Conservation (phyloP, 202 grass and related monocot genomes). For the Panicum hallii region DNA sequence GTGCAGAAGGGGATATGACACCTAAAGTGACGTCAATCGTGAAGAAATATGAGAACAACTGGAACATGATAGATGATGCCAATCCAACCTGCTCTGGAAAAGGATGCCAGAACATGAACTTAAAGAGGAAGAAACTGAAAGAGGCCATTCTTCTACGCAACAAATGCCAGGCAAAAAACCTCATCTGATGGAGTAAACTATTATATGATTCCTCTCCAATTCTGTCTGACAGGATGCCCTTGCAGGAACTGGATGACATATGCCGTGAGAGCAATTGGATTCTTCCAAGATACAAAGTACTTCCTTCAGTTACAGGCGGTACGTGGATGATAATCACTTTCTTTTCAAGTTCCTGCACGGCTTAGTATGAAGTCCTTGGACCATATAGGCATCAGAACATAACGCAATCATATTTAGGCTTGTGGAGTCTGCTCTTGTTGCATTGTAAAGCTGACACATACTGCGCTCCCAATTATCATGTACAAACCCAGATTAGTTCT, state of each 20-base stretch:
- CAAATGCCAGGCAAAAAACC: conserved; percentile 64
- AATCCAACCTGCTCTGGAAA: conserved; percentile 32
- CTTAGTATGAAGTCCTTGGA: conserved; percentile 12
- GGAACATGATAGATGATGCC: conserved; percentile 25
- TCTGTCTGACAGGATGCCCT: conserved; percentile 11
- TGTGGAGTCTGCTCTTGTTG: neutral
- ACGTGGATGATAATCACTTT: conserved; percentile 38
- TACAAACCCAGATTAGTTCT: neutral
- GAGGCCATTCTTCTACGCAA: conserved; percentile 45
- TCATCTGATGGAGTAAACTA: conserved; percentile 8
- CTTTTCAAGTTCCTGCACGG: conserved; percentile 30
- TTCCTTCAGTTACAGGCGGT: conserved; percentile 63
- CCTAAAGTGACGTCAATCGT: conserved; percentile 50
- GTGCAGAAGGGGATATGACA: conserved; percentile 57
- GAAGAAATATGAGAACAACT: conserved; percentile 50
- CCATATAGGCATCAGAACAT: conserved; percentile 14
- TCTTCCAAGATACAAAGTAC: conserved; percentile 70
- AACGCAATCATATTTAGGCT: neutral
- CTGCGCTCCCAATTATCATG: neutral
- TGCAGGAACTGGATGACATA: conserved; percentile 71
- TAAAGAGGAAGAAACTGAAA: conserved; percentile 62
- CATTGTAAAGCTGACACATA: neutral
- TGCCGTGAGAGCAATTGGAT: conserved; percentile 65
- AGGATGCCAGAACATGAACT: conserved; percentile 39
- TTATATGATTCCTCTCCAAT: neutral